Conservation (phyloP, 2,329 filamentous ascomycete species). For the Diplodia scrobiculata region DNA sequence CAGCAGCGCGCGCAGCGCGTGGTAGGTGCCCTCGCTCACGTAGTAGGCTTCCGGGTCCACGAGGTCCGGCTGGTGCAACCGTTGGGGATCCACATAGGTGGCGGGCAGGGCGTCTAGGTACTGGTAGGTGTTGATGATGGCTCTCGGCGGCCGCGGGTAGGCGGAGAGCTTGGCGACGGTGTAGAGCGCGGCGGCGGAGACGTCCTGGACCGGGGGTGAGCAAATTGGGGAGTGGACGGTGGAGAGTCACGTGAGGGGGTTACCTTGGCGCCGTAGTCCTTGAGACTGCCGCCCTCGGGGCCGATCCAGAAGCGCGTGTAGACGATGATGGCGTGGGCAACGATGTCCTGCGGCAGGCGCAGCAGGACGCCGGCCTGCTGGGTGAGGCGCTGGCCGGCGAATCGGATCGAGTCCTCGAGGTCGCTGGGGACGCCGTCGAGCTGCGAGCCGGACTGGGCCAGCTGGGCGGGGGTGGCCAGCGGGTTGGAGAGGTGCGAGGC, state of each 20-base stretch:
- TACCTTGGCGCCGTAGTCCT: constrained; percentile 61
- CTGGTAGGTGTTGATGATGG: constrained; percentile 79
- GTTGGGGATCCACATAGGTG: constrained; percentile 54
- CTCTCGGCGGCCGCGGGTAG: constrained; percentile 72
- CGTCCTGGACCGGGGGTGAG: constrained; percentile 59
- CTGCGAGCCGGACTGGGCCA: constrained; percentile 60
- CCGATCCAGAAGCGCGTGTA: constrained; percentile 79
- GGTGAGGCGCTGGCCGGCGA: constrained; percentile 70
- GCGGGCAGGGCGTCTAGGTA: constrained; percentile 71
- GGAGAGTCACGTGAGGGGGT: constrained; percentile 13
- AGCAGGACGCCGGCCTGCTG: constrained; percentile 80
- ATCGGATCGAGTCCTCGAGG: constrained; percentile 71
- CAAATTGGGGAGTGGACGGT: constrained; percentile 24
- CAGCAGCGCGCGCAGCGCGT: constrained; percentile 63
- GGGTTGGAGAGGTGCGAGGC: constrained; percentile 57
- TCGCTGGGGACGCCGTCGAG: constrained; percentile 63
- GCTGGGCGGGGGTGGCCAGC: constrained; percentile 70
- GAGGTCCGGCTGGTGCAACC: constrained; percentile 31
- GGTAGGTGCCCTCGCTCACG: constrained; percentile 73
- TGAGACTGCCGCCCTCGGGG: constrained; percentile 53
- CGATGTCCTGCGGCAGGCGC: constrained; percentile 79
- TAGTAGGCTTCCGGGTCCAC: constrained; percentile 50
- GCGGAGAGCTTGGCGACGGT: constrained; percentile 80
- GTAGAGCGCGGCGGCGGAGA: constrained; percentile 80
- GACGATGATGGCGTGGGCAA: constrained; percentile 80